These are phyloP conservation scores for Naganishia friedmannii DNA, from an alignment of 768 basidiomycete genomes.

Conservation along the genomic window DNA sequence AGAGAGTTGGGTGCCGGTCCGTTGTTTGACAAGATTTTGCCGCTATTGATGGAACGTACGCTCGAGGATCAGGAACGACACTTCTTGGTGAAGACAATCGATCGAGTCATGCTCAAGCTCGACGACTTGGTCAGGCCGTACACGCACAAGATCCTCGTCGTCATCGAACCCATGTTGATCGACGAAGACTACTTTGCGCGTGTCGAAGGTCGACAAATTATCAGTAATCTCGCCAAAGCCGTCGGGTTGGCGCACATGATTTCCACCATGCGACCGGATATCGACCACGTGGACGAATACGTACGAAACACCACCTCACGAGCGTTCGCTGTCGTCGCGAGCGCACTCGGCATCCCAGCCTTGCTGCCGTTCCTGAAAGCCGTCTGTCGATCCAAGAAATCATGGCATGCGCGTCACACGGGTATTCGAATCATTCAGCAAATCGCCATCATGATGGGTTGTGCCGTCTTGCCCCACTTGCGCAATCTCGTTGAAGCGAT, in stretches of 20 bases:
- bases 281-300: slow-evolving; percentile 98
- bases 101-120: slow-evolving; percentile 95
- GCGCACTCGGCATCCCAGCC: slow-evolving; percentile 94
- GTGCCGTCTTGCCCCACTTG: slow-evolving; percentile 92
- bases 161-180: slow-evolving; percentile 96
- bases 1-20: slow-evolving; percentile 98
- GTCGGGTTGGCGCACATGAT: slow-evolving; percentile 99
- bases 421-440: slow-evolving; percentile 99
- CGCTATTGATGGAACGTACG: slow-evolving; percentile 78
- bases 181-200: slow-evolving; percentile 81
- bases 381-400: slow-evolving; percentile 97
- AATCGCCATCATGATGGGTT: slow-evolving; percentile 99
- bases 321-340: slow-evolving; percentile 97
- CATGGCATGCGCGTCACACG: slow-evolving; percentile 98
- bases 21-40: slow-evolving; percentile 96
- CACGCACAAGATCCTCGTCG: slow-evolving; percentile 98
- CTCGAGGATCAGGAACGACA: slow-evolving; percentile 98
- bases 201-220: slow-evolving; percentile 98
- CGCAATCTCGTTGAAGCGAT: slow-evolving; percentile 95
- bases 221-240: slow-evolving; percentile 96
- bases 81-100: slow-evolving; percentile 96
- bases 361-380: slow-evolving; percentile 97
- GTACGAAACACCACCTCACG: slow-evolving; percentile 98
- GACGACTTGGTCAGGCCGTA: slow-evolving; percentile 98
- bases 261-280: slow-evolving; percentile 99